Percentiles rank a stretch among this genome's conserved stretches.
phyloP scores from a whole-genome alignment of 140 eudicot genomes.

The Bidens hawaiensis region DNA sequence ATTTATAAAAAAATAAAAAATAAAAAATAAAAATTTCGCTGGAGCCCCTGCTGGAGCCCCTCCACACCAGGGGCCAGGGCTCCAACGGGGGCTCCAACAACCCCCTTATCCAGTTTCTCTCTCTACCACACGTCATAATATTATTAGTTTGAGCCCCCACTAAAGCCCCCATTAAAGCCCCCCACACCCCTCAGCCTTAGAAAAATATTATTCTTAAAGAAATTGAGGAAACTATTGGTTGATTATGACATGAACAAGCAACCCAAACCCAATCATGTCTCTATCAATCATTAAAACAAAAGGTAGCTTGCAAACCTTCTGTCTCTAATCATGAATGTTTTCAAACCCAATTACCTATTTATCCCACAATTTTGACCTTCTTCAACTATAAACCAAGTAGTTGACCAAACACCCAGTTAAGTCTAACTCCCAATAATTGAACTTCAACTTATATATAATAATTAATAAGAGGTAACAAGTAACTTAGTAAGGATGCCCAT shows the following conservation, averaged over 20 bases:
- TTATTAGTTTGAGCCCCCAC: too few species aligned
- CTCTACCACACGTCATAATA: too few species aligned
- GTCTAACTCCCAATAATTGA: constrained; percentile 13
- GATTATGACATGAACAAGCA: constrained; percentile 29
- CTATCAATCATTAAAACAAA: constrained; percentile 29
- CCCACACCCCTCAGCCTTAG: too few species aligned
- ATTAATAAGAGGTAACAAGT: not conserved
- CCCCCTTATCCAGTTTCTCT: too few species aligned
- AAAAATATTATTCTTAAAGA: not conserved
- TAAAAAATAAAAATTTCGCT: too few species aligned
- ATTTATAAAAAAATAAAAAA: too few species aligned
- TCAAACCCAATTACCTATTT: constrained; percentile 7
- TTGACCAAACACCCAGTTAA: constrained; percentile 32
- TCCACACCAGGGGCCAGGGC: too few species aligned
- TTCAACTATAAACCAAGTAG: constrained; percentile 19
- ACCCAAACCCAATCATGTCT: constrained; percentile 26
- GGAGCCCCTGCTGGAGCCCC: too few species aligned
- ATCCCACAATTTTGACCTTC: constrained; percentile 13
- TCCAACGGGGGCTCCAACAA: too few species aligned
- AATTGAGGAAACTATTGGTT: constrained; percentile 10
- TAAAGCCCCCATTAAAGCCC: too few species aligned
- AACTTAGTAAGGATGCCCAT: too few species aligned
- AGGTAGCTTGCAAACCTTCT: constrained; percentile 18
- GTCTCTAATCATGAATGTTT: constrained; percentile 35
- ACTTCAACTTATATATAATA: not conserved